Conservation (phyloP, 1,284 basidiomycete species). For the Tremellales sp. region DNA sequence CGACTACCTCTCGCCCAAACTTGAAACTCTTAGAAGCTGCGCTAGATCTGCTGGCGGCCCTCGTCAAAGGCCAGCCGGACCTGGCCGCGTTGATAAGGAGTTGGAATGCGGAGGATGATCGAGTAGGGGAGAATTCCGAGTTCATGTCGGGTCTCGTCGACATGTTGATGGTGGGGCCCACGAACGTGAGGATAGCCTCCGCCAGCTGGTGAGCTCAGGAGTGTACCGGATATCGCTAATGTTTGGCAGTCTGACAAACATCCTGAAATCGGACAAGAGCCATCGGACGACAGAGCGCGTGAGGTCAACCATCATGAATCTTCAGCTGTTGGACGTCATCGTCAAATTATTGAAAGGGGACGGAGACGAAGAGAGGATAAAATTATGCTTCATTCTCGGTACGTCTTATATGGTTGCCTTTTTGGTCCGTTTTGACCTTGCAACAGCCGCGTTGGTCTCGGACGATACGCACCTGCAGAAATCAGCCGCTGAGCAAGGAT, state of each 20-base stretch:
- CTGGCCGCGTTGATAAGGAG: conserved; percentile 21
- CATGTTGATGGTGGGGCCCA: conserved; percentile 31
- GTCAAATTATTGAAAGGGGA: conserved; percentile 32
- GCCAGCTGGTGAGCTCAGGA: conserved; percentile 35
- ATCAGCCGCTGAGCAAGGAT: conserved; percentile 30
- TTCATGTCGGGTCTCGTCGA: conserved; percentile 23
- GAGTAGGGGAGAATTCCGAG: conserved; percentile 7
- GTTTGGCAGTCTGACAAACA: conserved; percentile 38
- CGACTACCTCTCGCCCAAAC: conserved; percentile 41
- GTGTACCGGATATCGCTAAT: conserved; percentile 1
- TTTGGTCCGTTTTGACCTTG: conserved; percentile 3
- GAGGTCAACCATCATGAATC: conserved; percentile 14
- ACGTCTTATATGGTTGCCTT: conserved; percentile 28
- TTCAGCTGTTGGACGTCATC: conserved; percentile 30
- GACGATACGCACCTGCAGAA: conserved; percentile 65
- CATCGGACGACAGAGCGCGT: conserved; percentile 9
- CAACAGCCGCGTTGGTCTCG: conserved; percentile 62
- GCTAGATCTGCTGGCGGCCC: conserved; percentile 63
- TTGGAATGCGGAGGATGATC: conserved; percentile 17
- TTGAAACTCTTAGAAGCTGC: conserved; percentile 65
- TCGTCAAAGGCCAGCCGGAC: conserved; percentile 61
- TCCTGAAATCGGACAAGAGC: conserved; percentile 36
- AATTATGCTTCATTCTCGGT: conserved; percentile 68
- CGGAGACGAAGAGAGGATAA: conserved; percentile 34
- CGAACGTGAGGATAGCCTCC: conserved; percentile 39